Evolutionary conservation across 345 rosid species (phyloP), one percentile per base, ranked within the genome.

Genomic region (Arabidopsis suecica): DNA sequence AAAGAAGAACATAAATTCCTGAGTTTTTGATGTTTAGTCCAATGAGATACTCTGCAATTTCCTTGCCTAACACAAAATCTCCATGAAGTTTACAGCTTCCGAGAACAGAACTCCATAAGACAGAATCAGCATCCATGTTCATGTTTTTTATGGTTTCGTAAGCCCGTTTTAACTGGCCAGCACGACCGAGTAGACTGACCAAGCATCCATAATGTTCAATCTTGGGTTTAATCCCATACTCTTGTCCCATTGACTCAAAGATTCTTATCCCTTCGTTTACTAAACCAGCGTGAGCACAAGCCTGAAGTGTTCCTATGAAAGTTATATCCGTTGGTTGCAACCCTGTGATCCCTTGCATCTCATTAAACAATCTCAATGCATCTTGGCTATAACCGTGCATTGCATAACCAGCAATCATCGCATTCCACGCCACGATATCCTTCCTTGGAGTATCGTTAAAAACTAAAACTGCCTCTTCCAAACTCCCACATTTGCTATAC

Each of bases 131-230:
- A 12, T 84, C 84, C 7, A 83, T 56, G 44, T 66, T 75, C 89
- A 92, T 86, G 65, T 76, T 76, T 59, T 63, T 78, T 2, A 86
- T 76, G 53, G 84, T 79, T 28, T 82, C 70, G 25, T 84, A 85
- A 1, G 90, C 96, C 48, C 70, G 88, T 20, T 86, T 87, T 23
- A 90, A 40, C 63, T 57, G 75, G 47, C 95, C 96, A 1, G 88
- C 84, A 8, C 89, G 93, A 22, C 91, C 87, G 1, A 88, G 87
- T 18, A 93, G 83, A 78, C 86, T 87, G 4, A 87, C 90, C 86
- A 88, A 78, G 47, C 93, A 90, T 61, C 98, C 96, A 12, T 90
- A 90, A 74, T 93, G 98, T 72, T 90, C 96, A 2, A 90, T 84
- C 83, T 86, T 90, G 0, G 91, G 95, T 67, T 81, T 84, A 69